These are phyloP conservation scores for Peronosclerospora sorghi DNA, from an alignment of 352 stramenopile species.

Conservation along the genomic window DNA sequence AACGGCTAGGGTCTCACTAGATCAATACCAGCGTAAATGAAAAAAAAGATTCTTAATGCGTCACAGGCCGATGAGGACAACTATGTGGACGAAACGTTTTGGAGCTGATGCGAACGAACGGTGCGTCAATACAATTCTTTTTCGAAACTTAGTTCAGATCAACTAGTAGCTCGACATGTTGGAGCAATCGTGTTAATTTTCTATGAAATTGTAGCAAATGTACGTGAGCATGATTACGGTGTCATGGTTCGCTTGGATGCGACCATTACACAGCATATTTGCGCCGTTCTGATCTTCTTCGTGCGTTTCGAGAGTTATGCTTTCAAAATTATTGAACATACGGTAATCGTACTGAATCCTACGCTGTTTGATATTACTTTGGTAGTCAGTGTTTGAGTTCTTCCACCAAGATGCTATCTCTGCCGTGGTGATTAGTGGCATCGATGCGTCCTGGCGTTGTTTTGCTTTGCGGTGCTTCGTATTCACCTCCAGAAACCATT, in stretches of 20 bases:
- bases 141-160: no score
- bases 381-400: no score
- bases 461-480: no score
- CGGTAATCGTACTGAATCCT: background rate
- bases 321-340: background rate
- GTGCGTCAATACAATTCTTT: no score
- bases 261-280: slow-evolving; percentile 84
- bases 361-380: no score
- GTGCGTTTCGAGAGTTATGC: slow-evolving; percentile 22
- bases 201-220: no score
- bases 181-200: background rate
- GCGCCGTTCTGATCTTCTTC: slow-evolving; percentile 83
- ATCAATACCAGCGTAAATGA: no score
- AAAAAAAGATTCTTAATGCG: slow-evolving; percentile 84
- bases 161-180: no score
- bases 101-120: slow-evolving; percentile 84
- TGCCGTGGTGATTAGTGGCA: slow-evolving; percentile 31
- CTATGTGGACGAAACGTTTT: slow-evolving; percentile 86
- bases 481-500: slow-evolving; percentile 24
- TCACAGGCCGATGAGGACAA: slow-evolving; percentile 84
- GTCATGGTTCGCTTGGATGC: slow-evolving; percentile 79
- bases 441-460: slow-evolving; percentile 51
- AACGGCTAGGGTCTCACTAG: background rate
- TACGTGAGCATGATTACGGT: no score
- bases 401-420: slow-evolving; percentile 44